Base-by-base conservation (phyloP, 2,329 filamentous ascomycete species). In the Alternaria sp. region DNA sequence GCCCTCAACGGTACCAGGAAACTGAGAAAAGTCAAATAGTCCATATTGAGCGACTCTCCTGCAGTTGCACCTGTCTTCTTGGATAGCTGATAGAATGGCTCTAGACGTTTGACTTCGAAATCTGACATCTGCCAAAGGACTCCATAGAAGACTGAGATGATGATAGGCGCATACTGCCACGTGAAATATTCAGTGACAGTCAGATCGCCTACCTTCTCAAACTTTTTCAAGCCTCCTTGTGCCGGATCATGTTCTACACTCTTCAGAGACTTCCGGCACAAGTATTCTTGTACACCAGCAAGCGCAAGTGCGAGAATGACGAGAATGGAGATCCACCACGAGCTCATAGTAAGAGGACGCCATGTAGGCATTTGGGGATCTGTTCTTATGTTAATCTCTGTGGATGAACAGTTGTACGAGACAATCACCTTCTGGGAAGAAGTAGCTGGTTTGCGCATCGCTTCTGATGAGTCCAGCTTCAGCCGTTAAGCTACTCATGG, bases 21-120 rank as follows among this genome's bases (percentile, higher is more conserved):
- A 69, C 85, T 88, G 79, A 90, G 86, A 67, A 87, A 85, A 5
- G 90, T 92, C 45, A 91, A 84, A 61, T 93, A 93, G 74, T 92
- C 89, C 62, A 91, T 89, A 64, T 92, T 92, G 70, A 93, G 85
- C 0, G 88, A 91, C 71, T 78, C 77, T 12, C 69, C 74, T 12
- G 81, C 69, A 16, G 70, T 81, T 57, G 74, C 80, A 57, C 75
- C 74, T 20, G 66, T 71, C 54, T 66, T 75, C 56, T 71, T 74
- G 49, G 71, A 81, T 3, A 80, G 65, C 43, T 80, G 82, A 60
- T 84, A 85, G 60, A 80, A 85, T 5, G 82, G 82, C 59, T 84
- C 82, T 30, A 85, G 66, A n/a, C 82, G 80, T 64, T 83, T 83
- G 48, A 84, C 81, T 40, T 85, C 82, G 51, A 81, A 85, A 60